Percentiles rank a stretch among this genome's conserved stretches.
phyloP scores from a whole-genome alignment of 352 stramenopile genomes.

The Salisapilia sapeloensis region DNA sequence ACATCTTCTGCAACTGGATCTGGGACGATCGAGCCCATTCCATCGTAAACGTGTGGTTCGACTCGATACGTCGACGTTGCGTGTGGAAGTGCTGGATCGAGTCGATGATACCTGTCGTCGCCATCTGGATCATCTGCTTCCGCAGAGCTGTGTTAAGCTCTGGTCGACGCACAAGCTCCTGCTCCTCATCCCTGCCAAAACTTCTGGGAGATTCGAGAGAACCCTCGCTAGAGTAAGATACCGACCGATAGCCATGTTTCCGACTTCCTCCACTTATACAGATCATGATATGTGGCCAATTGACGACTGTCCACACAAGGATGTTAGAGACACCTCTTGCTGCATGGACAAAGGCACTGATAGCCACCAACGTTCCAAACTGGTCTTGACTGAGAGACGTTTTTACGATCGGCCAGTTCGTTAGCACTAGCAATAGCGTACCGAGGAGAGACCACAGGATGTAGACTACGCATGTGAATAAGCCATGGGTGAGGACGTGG shows the following conservation, averaged over 20 bases:
- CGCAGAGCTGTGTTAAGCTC: constrained; percentile 75
- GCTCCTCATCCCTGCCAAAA: constrained; percentile 9
- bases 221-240: too few species aligned
- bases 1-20: constrained; percentile 19
- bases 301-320: constrained; percentile 77
- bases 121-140: constrained; percentile 81
- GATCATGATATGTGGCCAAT: constrained; percentile 22
- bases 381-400: constrained; percentile 2
- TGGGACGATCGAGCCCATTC: constrained; percentile 64
- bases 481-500: constrained; percentile 53
- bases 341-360: constrained; percentile 65
- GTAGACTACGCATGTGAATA: constrained; percentile 70
- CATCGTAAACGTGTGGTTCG: constrained; percentile 68
- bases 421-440: constrained; percentile 49
- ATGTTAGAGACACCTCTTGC: constrained; percentile 68
- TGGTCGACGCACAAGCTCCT: constrained; percentile 36
- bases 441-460: constrained; percentile 70
- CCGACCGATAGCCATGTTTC: too few species aligned
- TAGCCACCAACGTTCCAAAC: constrained; percentile 46
- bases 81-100: constrained; percentile 69
- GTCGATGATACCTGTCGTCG: constrained; percentile 76
- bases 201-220: constrained; percentile 2
- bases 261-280: too few species aligned
- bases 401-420: constrained; percentile 25
- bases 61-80: constrained; percentile 37